phyloP scores from a whole-genome alignment of 2,329 filamentous ascomycete genomes.

The Akanthomyces dipterigenus region DNA sequence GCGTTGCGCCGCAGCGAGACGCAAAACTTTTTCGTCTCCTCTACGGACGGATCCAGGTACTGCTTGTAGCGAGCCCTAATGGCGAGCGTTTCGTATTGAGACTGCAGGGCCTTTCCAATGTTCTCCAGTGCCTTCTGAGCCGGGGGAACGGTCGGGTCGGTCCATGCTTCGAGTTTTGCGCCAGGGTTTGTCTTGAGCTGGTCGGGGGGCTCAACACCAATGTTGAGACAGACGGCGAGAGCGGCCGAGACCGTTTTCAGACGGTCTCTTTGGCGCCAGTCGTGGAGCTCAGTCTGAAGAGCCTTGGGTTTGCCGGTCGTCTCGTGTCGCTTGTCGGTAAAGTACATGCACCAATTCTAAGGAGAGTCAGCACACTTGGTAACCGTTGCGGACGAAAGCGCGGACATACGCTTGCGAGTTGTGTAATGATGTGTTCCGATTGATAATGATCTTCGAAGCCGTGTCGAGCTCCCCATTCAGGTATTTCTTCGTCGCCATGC shows the following conservation, averaged over 20 bases:
- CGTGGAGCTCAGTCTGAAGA: conserved; percentile 61
- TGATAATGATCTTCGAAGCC: conserved; percentile 91
- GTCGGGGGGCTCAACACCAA: conserved; percentile 94
- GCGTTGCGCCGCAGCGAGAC: conserved; percentile 83
- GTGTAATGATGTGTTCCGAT: conserved; percentile 80
- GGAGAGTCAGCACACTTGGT: background rate
- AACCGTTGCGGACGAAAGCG: conserved; percentile 11
- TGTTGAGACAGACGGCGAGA: conserved; percentile 89
- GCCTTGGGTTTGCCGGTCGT: conserved; percentile 82
- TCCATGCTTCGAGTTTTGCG: conserved; percentile 93
- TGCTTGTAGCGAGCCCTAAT: conserved; percentile 97
- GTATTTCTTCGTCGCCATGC: conserved; percentile 38
- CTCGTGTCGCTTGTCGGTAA: conserved; percentile 95
- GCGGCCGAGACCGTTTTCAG: conserved; percentile 95
- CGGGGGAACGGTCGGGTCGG: conserved; percentile 76
- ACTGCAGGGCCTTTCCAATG: conserved; percentile 92
- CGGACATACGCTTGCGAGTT: conserved; percentile 67
- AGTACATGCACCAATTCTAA: conserved; percentile 99
- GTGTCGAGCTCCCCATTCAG: conserved; percentile 61
- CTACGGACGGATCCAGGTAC: conserved; percentile 90
- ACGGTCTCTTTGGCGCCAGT: conserved; percentile 96
- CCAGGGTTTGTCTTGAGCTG: conserved; percentile 92
- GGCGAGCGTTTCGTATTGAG: conserved; percentile 92
- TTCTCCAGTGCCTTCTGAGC: conserved; percentile 83
- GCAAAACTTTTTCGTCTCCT: conserved; percentile 96